Evolutionary conservation across 2,329 filamentous ascomycete genomes (phyloP).

Genomic region (Penicillium sp.): DNA sequence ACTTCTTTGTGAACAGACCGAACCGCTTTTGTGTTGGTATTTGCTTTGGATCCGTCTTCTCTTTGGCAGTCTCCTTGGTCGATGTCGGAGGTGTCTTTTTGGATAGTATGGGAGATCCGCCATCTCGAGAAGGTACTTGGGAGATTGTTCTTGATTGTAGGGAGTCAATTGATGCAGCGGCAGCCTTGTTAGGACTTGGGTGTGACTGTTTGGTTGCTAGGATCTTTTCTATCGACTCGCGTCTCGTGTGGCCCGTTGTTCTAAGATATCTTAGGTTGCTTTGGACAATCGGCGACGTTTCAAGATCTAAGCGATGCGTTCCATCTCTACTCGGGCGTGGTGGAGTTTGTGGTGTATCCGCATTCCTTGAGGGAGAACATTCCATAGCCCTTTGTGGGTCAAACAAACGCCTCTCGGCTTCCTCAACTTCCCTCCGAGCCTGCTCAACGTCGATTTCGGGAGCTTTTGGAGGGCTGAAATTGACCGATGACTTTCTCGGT

Average conservation of each 20-base stretch:
- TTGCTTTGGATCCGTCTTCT: slow-evolving; percentile 33
- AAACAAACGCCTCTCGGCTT: slow-evolving; percentile 24
- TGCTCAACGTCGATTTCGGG: slow-evolving; percentile 23
- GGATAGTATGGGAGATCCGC: slow-evolving; percentile 33
- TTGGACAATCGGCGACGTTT: slow-evolving; percentile 55
- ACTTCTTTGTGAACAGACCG: slow-evolving; percentile 72
- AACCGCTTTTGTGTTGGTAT: slow-evolving; percentile 61
- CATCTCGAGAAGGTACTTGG: slow-evolving; percentile 35
- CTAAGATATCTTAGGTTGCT: slow-evolving; percentile 55
- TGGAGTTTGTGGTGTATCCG: slow-evolving; percentile 48
- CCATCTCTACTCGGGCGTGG: slow-evolving; percentile 68
- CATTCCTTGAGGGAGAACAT: slow-evolving; percentile 27
- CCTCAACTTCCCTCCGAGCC: slow-evolving; percentile 37
- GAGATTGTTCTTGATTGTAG: slow-evolving; percentile 36
- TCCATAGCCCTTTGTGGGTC: slow-evolving; percentile 19
- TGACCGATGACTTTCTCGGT: slow-evolving; percentile 62
- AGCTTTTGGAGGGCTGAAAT: slow-evolving; percentile 44
- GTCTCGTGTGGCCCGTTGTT: slow-evolving; percentile 51
- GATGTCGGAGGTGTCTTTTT: slow-evolving; percentile 41
- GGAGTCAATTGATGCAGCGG: slow-evolving; percentile 40
- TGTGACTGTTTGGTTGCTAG: slow-evolving; percentile 34
- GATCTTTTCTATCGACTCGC: slow-evolving; percentile 50
- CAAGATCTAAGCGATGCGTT: slow-evolving; percentile 60
- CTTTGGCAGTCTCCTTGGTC: slow-evolving; percentile 27
- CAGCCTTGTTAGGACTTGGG: slow-evolving; percentile 33